Evolutionary conservation across 108 stramenopile species (phyloP), one percentile per base, ranked within the genome.

Genomic region (Fragilaria crotonensis): DNA sequence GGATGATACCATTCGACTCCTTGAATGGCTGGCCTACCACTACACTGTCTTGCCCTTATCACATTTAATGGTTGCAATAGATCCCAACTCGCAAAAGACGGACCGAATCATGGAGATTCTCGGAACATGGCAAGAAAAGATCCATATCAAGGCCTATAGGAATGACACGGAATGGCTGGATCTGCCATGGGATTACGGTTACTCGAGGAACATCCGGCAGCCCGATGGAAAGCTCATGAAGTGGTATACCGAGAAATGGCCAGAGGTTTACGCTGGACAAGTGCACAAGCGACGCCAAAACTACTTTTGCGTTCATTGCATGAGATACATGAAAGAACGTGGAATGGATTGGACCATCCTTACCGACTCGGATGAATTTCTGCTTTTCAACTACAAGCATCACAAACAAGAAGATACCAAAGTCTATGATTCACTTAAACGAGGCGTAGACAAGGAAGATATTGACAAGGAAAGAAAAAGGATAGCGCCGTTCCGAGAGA

Each of bases 11-110:
- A 61, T 60, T 53, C 54, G 62, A 22, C 44, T 72, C 14, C 31
- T 48, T 0, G 80, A 81, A 55, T 81, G 80, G 80, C 29, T 81
- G 5, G 80, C 80, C 25, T 81, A 75, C 53, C 80, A 81, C 48
- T 81, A 73, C 55, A 57, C 66, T 30, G 65, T 60, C 26, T 21
- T 67, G 27, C 72, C 68, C n/a, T 56, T 81, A 1, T 60, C 67
- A 30, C 48, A 67, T 64, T 47, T 81, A 33, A 59, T 81, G 27
- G 73, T 81, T 18, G 80, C 76, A 17, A 51, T 70, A 1, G 80
- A 81, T 66, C 76, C 80, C 0, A 49, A 30, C 9, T 62, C 60
- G 19, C 7, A 41, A 14, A 64, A 30, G 45, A 32, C 75, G 70
- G 17, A 41, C 51, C 18, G 29, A 46, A 1, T 19, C 23, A 31